These are phyloP conservation scores for Sugiyamaella grinbergsii DNA, from an alignment of 1,139 yeast genomes.

Conservation along the genomic window DNA sequence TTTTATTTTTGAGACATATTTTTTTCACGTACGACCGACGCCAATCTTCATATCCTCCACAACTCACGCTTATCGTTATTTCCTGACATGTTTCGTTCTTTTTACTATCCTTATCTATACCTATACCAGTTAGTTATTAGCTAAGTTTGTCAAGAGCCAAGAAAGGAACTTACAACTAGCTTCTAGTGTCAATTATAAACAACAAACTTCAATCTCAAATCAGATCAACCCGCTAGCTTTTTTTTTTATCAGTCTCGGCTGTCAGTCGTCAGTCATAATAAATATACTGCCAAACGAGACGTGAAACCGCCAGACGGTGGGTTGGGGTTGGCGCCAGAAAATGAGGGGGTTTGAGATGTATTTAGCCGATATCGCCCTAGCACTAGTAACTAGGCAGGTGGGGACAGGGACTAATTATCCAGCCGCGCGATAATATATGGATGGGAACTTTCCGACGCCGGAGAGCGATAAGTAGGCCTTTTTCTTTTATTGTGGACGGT, in stretches of 20 bases:
- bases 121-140: slow-evolving; percentile 3
- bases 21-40: too few species aligned
- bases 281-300: too few species aligned
- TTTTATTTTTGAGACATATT: too few species aligned
- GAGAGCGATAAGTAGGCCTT: too few species aligned
- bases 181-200: background rate
- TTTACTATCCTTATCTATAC: background rate
- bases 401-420: too few species aligned
- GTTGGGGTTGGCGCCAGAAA: background rate
- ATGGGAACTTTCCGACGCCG: too few species aligned
- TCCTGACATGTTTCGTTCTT: slow-evolving; percentile 23
- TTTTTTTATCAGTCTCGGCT: background rate
- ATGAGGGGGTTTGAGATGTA: slow-evolving; percentile 4
- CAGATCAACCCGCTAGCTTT: background rate
- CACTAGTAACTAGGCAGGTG: background rate
- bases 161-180: too few species aligned
- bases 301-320: slow-evolving; percentile 7
- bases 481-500: too few species aligned
- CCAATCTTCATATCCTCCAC: background rate
- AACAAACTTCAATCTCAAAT: slow-evolving; percentile 2
- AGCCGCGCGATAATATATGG: too few species aligned
- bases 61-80: slow-evolving; percentile 30
- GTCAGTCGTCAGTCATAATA: slow-evolving; percentile 9
- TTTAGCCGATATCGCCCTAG: slow-evolving; percentile 14
- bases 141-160: background rate